Base-by-base conservation (phyloP, 768 basidiomycete species). In the Naganishia vaughanmartiniae region DNA sequence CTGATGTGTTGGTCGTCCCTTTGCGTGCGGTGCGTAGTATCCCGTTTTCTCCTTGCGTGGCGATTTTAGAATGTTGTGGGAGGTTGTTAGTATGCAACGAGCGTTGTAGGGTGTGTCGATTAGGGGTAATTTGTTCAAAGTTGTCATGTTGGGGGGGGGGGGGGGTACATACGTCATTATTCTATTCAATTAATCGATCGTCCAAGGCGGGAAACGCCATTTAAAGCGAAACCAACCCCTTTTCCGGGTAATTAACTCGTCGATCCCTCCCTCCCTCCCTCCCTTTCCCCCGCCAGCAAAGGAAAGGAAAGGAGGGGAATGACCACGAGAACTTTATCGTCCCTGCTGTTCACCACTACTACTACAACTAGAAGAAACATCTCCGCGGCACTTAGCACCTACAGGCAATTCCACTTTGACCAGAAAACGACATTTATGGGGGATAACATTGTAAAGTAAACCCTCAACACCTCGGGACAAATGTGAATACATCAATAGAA, bases 391-490 rank as follows among this genome's bases (percentile, higher is more conserved):
- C n/a, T n/a, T n/a, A n/a, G n/a, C 17, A 33, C 10, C 17, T 21
- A 7, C 21, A 15, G 48, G n/a, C 48, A 51, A 51, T 26, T 51
- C 19, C 60, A 63, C 17, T 63, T 63, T 30, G 60, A 63, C 26
- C 60, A 63, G 39, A 63, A n/a, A 30, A 63, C 42, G 15, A 63
- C 60, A 4, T 63, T 63, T 26, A 81, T 81, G 80, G 80, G 80
- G 46, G 80, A 81, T 74, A 81, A 81, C 72, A 75, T 79, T 46
- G 76, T 81, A 66, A 81, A 81, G 80, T 81, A 65, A 72, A 76
- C 34, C 21, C n/a, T n/a, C n/a, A n/a, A n/a, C n/a, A n/a, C n/a
- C n/a, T n/a, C n/a, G n/a, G n/a, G n/a, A n/a, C n/a, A n/a, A n/a
- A n/a, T n/a, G n/a, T n/a, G n/a, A n/a, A n/a, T n/a, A n/a, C n/a